Percentiles rank a stretch among this genome's conserved stretches.
Conservation (phyloP, 495 filamentous ascomycete genomes). For the Cairneyella variabilis region DNA sequence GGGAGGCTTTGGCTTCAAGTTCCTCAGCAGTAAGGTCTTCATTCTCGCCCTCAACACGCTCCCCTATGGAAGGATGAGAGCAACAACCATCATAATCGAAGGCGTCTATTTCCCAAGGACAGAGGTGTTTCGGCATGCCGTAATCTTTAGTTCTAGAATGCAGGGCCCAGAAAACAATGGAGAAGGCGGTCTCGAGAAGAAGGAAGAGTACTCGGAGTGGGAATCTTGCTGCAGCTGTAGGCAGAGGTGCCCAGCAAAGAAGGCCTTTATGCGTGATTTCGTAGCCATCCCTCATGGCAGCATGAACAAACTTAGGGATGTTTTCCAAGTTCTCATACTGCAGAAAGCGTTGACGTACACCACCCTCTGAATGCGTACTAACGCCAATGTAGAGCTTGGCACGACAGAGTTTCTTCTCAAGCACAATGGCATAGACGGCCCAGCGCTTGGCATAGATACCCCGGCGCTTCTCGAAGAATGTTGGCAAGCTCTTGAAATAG, state of each 20-base stretch:
- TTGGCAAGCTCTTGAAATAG: slow-evolving; percentile 1
- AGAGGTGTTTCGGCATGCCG: not conserved
- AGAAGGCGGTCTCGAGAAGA: not conserved
- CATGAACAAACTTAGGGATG: not conserved
- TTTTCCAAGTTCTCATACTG: not conserved
- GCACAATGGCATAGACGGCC: slow-evolving; percentile 15
- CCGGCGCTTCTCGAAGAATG: not conserved
- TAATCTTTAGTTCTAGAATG: not conserved
- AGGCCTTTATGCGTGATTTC: slow-evolving; percentile 8
- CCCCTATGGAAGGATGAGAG: not conserved
- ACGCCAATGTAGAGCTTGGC: slow-evolving; percentile 15
- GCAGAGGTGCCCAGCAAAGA: slow-evolving; percentile 6
- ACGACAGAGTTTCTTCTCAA: slow-evolving; percentile 14
- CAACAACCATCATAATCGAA: slow-evolving; percentile 2
- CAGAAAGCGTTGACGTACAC: not conserved
- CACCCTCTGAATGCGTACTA: not conserved
- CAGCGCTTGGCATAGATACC: no score
- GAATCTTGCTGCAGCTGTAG: not conserved
- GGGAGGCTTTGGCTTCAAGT: not conserved
- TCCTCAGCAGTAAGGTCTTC: not conserved
- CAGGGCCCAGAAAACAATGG: slow-evolving; percentile 1
- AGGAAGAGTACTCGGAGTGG: not conserved
- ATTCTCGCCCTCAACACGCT: not conserved
- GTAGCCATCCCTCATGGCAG: slow-evolving; percentile 9
- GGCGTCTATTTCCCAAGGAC: not conserved